These are phyloP conservation scores for Rhynchosporium graminicola DNA, from an alignment of 2,329 filamentous ascomycete genomes.

Conservation along the genomic window DNA sequence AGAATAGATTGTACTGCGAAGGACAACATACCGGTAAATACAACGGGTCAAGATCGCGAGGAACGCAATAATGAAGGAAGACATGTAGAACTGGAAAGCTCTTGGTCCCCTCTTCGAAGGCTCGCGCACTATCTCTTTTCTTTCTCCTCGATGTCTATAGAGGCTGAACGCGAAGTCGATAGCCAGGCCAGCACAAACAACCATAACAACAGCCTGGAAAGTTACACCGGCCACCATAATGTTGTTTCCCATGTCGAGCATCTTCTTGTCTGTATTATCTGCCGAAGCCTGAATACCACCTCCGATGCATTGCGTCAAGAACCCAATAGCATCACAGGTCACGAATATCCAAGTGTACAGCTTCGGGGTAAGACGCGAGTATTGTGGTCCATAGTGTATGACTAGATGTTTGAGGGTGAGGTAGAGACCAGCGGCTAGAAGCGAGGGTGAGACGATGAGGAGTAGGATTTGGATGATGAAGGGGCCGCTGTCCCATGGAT, in stretches of 20 bases:
- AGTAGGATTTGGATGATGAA: conserved; percentile 61
- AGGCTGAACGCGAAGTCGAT: not conserved
- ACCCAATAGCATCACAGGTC: conserved; percentile 54
- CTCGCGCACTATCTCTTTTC: not conserved
- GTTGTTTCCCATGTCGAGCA: not conserved
- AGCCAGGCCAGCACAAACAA: not conserved
- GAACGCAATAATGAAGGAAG: conserved; percentile 2
- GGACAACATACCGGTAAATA: conserved; percentile 5
- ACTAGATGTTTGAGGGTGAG: conserved; percentile 62
- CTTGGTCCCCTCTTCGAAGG: not conserved
- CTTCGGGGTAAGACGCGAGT: conserved; percentile 53
- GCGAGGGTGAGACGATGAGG: conserved; percentile 52
- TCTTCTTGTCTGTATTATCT: conserved; percentile 5
- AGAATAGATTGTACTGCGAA: not conserved
- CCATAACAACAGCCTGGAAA: conserved; percentile 11
- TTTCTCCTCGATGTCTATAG: not conserved
- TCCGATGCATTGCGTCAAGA: conserved; percentile 59
- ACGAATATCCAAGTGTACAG: conserved; percentile 63
- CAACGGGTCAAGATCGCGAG: conserved; percentile 9
- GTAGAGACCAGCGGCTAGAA: conserved; percentile 63
- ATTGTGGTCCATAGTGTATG: conserved; percentile 49
- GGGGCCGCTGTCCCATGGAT: conserved; percentile 51
- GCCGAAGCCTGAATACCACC: conserved; percentile 53
- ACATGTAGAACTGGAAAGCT: conserved; percentile 10
- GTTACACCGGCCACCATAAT: conserved; percentile 15